Conservation (phyloP, 2,329 filamentous ascomycete species). For the Cytospora paraplurivora region DNA sequence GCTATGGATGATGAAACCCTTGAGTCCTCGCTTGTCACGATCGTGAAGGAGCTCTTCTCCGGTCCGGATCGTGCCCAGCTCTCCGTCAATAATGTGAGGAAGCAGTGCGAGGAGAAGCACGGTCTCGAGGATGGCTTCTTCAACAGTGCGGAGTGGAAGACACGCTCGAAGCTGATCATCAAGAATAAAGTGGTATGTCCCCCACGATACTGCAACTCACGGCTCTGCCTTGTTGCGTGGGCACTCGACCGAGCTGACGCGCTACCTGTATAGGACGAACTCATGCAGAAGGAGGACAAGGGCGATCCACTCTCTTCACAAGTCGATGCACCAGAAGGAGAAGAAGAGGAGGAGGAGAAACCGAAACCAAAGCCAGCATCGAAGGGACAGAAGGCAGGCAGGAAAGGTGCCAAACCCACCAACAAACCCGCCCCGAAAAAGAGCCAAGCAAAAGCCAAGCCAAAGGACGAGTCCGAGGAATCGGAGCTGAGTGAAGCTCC, state of each 20-base stretch:
- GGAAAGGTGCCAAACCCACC: slow-evolving; percentile 39
- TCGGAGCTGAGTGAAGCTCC: slow-evolving; percentile 26
- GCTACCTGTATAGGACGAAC: slow-evolving; percentile 24
- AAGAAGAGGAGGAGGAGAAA: slow-evolving; percentile 25
- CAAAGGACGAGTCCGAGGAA: slow-evolving; percentile 31
- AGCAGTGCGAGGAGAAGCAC: slow-evolving; percentile 51
- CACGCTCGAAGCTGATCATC: slow-evolving; percentile 60
- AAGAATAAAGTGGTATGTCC: slow-evolving; percentile 54
- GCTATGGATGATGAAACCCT: slow-evolving; percentile 38
- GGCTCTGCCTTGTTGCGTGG: neutral
- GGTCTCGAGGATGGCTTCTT: slow-evolving; percentile 56
- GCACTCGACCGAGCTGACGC: neutral
- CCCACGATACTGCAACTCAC: neutral
- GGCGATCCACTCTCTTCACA: slow-evolving; percentile 15
- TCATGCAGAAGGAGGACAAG: slow-evolving; percentile 11
- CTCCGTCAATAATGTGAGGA: slow-evolving; percentile 60
- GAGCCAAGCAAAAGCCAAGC: slow-evolving; percentile 27
- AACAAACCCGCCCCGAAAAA: slow-evolving; percentile 41
- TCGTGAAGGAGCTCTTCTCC: slow-evolving; percentile 50
- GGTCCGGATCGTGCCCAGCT: slow-evolving; percentile 47
- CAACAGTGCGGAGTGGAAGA: slow-evolving; percentile 54
- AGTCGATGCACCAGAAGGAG: slow-evolving; percentile 16
- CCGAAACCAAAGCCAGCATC: slow-evolving; percentile 10
- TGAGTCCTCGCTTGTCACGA: slow-evolving; percentile 49
- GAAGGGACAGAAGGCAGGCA: slow-evolving; percentile 33